phyloP scores from a whole-genome alignment of 2,329 filamentous ascomycete species.

The Mollisia scopiformis region DNA sequence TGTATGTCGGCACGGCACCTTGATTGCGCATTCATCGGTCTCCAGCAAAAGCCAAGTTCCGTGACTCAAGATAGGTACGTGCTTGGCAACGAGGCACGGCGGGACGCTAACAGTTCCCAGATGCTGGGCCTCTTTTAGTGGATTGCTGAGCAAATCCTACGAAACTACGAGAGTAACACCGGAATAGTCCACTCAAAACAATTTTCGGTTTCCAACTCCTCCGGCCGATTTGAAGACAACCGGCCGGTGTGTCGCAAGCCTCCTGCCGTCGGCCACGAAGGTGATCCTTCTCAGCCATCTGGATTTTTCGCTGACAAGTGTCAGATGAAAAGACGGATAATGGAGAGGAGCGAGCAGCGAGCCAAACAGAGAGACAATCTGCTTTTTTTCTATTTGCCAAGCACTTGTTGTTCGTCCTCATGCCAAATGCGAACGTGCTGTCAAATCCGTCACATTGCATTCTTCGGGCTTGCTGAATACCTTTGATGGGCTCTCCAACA shows the following conservation, averaged over 20 bases:
- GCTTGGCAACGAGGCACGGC: neutral
- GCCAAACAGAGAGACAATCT: neutral
- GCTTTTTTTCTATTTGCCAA: too few species aligned
- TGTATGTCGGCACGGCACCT: neutral
- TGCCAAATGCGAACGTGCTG: too few species aligned
- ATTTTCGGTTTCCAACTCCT: too few species aligned
- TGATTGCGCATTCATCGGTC: neutral
- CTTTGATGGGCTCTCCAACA: neutral
- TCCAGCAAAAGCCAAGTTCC: neutral
- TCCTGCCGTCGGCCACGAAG: neutral
- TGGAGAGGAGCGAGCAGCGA: neutral
- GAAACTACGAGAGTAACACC: too few species aligned
- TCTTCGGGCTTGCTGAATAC: neutral
- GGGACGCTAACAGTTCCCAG: neutral
- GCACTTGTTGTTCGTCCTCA: too few species aligned
- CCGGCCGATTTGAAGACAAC: neutral
- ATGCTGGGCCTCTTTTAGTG: too few species aligned
- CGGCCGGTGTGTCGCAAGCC: neutral
- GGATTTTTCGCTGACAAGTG: neutral
- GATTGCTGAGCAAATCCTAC: too few species aligned
- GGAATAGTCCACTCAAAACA: too few species aligned
- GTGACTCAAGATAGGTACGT: neutral
- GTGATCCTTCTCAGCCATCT: neutral
- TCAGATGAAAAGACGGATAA: neutral
- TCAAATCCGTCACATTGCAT: neutral